Percentiles rank a stretch among this genome's conserved stretches.
These are phyloP conservation scores for Ogataea wickerhamii DNA, from an alignment of 805 yeast genomes.

Conservation along the genomic window DNA sequence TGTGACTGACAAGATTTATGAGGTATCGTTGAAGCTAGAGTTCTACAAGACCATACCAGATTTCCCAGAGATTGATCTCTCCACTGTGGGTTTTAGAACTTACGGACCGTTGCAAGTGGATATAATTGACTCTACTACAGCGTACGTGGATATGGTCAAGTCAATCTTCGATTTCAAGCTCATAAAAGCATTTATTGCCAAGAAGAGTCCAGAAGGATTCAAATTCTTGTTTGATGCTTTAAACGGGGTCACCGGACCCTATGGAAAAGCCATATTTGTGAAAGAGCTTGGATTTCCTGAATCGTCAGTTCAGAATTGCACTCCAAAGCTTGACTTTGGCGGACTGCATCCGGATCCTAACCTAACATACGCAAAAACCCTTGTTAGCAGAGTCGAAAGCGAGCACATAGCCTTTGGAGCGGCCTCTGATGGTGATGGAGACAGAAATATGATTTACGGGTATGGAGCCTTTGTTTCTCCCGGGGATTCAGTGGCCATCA, in stretches of 20 bases:
- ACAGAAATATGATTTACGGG: conserved; percentile 97
- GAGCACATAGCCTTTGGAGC: conserved; percentile 91
- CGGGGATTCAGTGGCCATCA: conserved; percentile 96
- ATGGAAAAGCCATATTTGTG: conserved; percentile 79
- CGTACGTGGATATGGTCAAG: conserved; percentile 75
- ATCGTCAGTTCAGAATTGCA: conserved; percentile 70
- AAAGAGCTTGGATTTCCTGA: conserved; percentile 78
- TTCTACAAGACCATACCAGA: conserved; percentile 56
- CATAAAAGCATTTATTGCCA: conserved; percentile 64
- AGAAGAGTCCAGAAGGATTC: conserved; percentile 52
- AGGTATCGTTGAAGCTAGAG: conserved; percentile 54
- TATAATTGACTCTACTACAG: conserved; percentile 76
- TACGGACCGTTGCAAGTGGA: conserved; percentile 70
- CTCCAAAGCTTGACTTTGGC: conserved; percentile 87
- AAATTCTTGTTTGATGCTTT: conserved; percentile 82
- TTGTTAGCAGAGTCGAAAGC: conserved; percentile 81
- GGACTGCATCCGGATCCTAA: conserved; percentile 98
- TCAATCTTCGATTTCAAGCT: conserved; percentile 83
- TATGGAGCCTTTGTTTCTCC: conserved; percentile 94
- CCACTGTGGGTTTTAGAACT: conserved; percentile 46
- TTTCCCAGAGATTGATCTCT: conserved; percentile 63
- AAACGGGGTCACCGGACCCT: conserved; percentile 97
- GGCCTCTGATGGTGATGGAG: conserved; percentile 99
- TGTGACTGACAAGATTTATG: conserved; percentile 85
- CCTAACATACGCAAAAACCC: conserved; percentile 84